Base-by-base conservation (phyloP, 495 filamentous ascomycete genomes). In the Baudoinia panamericana region DNA sequence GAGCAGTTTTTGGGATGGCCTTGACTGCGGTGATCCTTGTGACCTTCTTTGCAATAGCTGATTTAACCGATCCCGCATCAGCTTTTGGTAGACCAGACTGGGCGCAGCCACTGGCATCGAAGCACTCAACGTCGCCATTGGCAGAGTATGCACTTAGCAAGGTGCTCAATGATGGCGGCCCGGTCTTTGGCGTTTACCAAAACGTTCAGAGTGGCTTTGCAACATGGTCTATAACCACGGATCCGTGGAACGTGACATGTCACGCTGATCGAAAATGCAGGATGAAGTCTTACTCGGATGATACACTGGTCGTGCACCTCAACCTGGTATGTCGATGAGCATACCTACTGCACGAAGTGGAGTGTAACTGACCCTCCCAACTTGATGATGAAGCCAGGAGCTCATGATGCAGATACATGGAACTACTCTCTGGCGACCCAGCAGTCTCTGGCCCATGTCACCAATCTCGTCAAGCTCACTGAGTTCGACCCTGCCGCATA, bases 321-420 rank as follows among this genome's bases (percentile, higher is more conserved):
- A n/a, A 28, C 29, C 29, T n/a, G n/a, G n/a, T n/a, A n/a, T n/a
- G n/a, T n/a, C n/a, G n/a, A n/a, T n/a, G n/a, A n/a, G n/a, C n/a
- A n/a, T n/a, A n/a, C n/a, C n/a, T n/a, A n/a, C n/a, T n/a, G n/a
- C n/a, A n/a, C n/a, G n/a, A n/a, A n/a, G n/a, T n/a, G n/a, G n/a
- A n/a, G n/a, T n/a, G n/a, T n/a, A n/a, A n/a, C n/a, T n/a, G n/a
- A n/a, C n/a, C n/a, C n/a, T n/a, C n/a, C n/a, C n/a, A n/a, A n/a
- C n/a, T n/a, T n/a, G n/a, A 64, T 70, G 43, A 71, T 67, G 45
- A 66, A 72, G 28, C 70, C 70, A 16, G 69, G 70, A 0, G 63
- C 63, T 5, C 70, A 74, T 52, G 70, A 74, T 46, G 58, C 64
- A 9, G 63, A 65, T 15, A 72, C 68, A 4, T 72, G 70, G 69